Evolutionary conservation across 2,329 filamentous ascomycete species (phyloP).

Genomic region (Mollisiaceae sp.): DNA sequence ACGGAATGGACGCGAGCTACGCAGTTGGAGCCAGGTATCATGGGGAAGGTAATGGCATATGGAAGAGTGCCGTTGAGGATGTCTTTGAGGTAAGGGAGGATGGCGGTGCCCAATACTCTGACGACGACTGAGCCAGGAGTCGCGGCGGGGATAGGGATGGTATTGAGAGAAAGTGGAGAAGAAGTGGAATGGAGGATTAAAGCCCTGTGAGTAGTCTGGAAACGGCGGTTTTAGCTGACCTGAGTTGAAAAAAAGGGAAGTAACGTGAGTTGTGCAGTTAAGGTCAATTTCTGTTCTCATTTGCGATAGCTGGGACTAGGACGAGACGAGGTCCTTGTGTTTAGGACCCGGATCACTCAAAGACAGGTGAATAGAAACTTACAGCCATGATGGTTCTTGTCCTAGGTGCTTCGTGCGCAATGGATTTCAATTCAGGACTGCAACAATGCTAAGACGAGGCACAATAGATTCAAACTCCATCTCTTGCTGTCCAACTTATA

Average conservation of each 20-base stretch:
- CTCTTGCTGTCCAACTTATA: not conserved
- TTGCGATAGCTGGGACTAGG: no score
- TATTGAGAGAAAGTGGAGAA: conserved; percentile 18
- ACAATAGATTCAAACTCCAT: not conserved
- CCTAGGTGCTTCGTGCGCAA: not conserved
- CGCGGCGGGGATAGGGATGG: conserved; percentile 15
- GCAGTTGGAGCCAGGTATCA: conserved; percentile 41
- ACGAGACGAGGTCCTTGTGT: no score
- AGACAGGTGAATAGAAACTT: not conserved
- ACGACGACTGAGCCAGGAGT: conserved; percentile 16
- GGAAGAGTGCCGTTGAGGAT: conserved; percentile 46
- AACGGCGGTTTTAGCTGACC: no score
- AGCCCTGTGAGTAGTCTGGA: conserved; percentile 11
- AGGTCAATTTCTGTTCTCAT: not conserved
- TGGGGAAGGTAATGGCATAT: conserved; percentile 39
- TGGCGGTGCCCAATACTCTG: conserved; percentile 10
- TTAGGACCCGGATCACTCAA: not conserved
- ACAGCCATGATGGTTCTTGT: not conserved
- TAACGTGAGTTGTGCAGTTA: not conserved
- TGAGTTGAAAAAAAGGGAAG: not conserved
- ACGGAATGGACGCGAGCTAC: conserved; percentile 43
- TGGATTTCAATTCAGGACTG: not conserved
- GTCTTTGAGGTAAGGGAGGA: conserved; percentile 31
- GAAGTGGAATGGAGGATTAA: conserved; percentile 21
- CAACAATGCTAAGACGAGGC: not conserved